These are phyloP conservation scores for Anastatica hierochuntica DNA, from an alignment of 345 rosid species.

Conservation along the genomic window DNA sequence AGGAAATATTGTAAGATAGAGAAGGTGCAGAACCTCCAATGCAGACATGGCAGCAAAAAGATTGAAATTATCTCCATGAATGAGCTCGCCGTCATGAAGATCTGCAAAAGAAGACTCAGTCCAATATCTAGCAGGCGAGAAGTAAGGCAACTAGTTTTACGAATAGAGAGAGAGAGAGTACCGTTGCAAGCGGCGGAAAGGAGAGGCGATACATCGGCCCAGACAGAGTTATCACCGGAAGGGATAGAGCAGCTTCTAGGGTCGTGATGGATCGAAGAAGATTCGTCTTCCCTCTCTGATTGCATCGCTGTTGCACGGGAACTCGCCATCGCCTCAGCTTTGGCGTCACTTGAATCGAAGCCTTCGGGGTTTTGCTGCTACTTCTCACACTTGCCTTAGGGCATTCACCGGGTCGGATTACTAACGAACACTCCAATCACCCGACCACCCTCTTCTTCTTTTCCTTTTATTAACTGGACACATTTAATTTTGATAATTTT, in stretches of 20 bases:
- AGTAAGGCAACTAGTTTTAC: no score
- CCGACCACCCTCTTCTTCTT: no score
- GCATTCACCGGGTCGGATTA: no score
- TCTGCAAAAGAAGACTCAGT: slow-evolving; percentile 21
- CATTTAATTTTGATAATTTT: no score
- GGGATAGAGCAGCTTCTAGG: slow-evolving; percentile 36
- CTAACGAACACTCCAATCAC: no score
- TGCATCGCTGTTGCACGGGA: slow-evolving; percentile 16
- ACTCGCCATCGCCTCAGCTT: background rate
- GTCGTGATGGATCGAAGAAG: slow-evolving; percentile 25
- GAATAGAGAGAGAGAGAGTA: slow-evolving; percentile 4
- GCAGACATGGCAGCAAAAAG: slow-evolving; percentile 99
- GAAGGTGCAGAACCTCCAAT: slow-evolving; percentile 56
- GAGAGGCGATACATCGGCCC: slow-evolving; percentile 78
- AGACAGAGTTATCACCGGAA: slow-evolving; percentile 50
- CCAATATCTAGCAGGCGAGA: background rate
- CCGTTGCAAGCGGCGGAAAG: slow-evolving; percentile 62
- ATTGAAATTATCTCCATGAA: slow-evolving; percentile 85
- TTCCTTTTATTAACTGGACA: no score
- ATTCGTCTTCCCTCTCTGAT: background rate
- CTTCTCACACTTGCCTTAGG: no score
- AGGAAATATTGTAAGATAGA: background rate
- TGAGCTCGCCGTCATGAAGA: slow-evolving; percentile 73
- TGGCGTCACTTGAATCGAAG: background rate
- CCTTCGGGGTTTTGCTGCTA: background rate